Base-by-base conservation (phyloP, 306 rosid species). In the Luffa aegyptiaca region DNA sequence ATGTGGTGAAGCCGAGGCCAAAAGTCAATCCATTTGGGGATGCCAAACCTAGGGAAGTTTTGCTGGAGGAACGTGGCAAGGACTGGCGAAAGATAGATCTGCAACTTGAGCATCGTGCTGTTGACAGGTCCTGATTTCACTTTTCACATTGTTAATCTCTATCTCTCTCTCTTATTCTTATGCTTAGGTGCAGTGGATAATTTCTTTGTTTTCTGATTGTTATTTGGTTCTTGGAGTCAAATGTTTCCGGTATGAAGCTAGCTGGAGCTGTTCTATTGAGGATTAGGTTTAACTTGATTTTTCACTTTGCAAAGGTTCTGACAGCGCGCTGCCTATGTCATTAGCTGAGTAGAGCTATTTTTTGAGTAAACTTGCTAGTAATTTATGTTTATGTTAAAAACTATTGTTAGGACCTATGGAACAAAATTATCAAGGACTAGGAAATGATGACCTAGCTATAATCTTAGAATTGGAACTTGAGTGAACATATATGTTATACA, bases 31-130 rank as follows among this genome's bases (percentile, higher is more conserved):
- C 99, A 5, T 96, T 93, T 78, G 99, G 99, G 62, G 94, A 96
- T 73, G 99, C 99, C 59, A 96, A 91, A 66, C 99, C 99, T 3
- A 88, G 99, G 85, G 99, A 96, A 82, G 92, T 91, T 82, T 87
- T 90, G 89, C 90, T 96, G 79, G 88, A 85, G 72, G 93, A 93
- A 87, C 89, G 85, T 56, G 98, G 99, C 63, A 83, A 83, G 83
- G 99, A 96, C 86, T 96, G 98, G 98, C 82, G 97, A 78, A 96
- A 96, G 89, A 85, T 96, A 77, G 99, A 96, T 82, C 92, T 85
- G 6, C 94, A 96, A 42, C 86, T 90, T 88, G 97, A 96, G 88
- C 97, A 88, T 78, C 98, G 90, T 0, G 48, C 86, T 8, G 83
- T 93, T 55, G 97, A 91, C 88, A 91, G 99, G 99, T 96, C 37